Evolutionary conservation across 2,329 filamentous ascomycete species (phyloP), one percentile per base, ranked within the genome.

Genomic region (Fusarium luffae): DNA sequence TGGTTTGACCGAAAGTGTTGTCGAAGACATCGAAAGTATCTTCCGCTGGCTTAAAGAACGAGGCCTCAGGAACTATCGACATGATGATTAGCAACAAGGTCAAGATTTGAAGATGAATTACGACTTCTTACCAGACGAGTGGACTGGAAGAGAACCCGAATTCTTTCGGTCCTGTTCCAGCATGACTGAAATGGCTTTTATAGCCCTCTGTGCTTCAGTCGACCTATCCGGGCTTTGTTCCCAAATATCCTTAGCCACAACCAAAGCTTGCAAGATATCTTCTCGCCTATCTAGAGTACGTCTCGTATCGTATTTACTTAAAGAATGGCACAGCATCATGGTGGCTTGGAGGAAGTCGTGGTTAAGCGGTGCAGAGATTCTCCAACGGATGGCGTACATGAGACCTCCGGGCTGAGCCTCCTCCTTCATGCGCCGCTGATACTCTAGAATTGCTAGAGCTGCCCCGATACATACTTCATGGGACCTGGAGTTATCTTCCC

Each of bases 311-410:
- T 23, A 51, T 44, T 48, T 60, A 25, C 54, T 70, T 13, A 72
- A 23, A 9, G 59, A 54, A 52, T 68, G 59, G 42, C 69, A 72
- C 12, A 70, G n/a, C 66, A 72, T 72, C 56, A 62, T 68, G 12
- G 59, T 70, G 23, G 66, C 63, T 28, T 63, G 69, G 9, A 72
- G 43, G 25, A 72, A 70, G 25, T 72, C 69, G 19, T 60, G 59
- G 9, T 59, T 68, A 12, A 72, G 59, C 16, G 63, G 62, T 11
- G 69, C 48, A 7, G 59, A 50, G 32, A 72, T 63, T 28, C 66
- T 70, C 66, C 69, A 72, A 16, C 63, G 66, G n/a, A 72, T 68
- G 40, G 48, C 47, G 40, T 68, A 68, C 63, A 72, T 68, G 23
- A 68, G 43, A 30, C 69, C 69, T 23, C 66, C 66, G 12, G 60